Base-by-base conservation (phyloP, 2,329 filamentous ascomycete genomes). In the Xylaria sp. region DNA sequence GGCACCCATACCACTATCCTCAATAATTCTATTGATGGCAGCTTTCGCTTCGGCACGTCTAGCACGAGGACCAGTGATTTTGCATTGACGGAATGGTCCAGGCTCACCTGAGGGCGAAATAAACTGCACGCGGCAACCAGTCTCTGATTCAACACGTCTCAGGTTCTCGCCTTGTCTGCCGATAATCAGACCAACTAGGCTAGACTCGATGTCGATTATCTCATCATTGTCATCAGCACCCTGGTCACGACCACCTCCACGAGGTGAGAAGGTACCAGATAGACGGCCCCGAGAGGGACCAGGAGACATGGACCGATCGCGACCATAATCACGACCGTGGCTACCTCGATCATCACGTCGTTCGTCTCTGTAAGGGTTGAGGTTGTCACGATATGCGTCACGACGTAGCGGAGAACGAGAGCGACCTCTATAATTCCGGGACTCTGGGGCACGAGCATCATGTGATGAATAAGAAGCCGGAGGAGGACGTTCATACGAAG, bases 161-260 rank as follows among this genome's bases (percentile, higher is more conserved):
- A 96, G 78, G 68, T 95, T 96, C 76, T 96, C 92, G 66, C 92
- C 92, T 70, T 92, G 89, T 61, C 92, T 86, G 56, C 92, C 92
- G 71, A 96, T 96, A 69, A 96, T 95, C 39, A 96, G 80, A 48
- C 92, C 92, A 55, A 96, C 92, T 52, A 96, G 81, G 68, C 86
- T 90, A 19, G 90, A 91, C 71, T 96, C 91, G 69, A 96, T 91
- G 68, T 89, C 84, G 66, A 96, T 92, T 23, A 88, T 89, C 76
- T 96, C 92, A 23, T 84, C 83, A 69, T 87, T 89, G 66, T 91
- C 89, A 67, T 89, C 86, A 48, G 69, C 70, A 65, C 78, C 77
- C 54, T 78, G 75, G 47, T 69, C 67, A 63, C 76, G 76, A 57
- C 79, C 80, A 65, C 78, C 79, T 57, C 74, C 74, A 60, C 79